Base-by-base conservation (phyloP, 2,329 filamentous ascomycete species). In the Ilyonectria mors-panacis region DNA sequence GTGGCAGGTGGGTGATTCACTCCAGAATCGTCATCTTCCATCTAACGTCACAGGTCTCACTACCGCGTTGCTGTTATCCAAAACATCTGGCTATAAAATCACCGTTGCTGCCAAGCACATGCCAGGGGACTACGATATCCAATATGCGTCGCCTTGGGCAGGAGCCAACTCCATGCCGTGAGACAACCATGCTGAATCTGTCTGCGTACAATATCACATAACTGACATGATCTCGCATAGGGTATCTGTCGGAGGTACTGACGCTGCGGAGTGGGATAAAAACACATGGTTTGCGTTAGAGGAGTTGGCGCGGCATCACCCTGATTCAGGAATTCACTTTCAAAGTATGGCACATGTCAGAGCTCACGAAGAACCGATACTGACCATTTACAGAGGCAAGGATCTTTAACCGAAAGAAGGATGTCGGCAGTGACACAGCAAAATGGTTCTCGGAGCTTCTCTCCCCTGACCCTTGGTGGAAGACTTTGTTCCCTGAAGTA, bases 401-500 rank as follows among this genome's bases (percentile, higher is more conserved):
- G n/a, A 50, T 67, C 21, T 42, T 26, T 23, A 66, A 66, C 23
- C 56, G 65, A 48, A 60, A 64, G 44, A 67, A 67, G 56, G 65
- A 67, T 30, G 37, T 56, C 15, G 65, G 60, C 21, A 56, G 47
- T 15, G 61, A 51, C 8, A 64, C 65, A 6, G 65, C 65, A 23
- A 59, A 58, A 21, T 67, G 65, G 65, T 67, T 64, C 39, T 45
- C 65, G 8, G 65, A 60, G 33, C 65, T 67, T 28, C 33, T 67
- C 33, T 64, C 60, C 2, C 44, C 54, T 10, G 45, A 67, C 33
- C 65, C 65, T 28, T 67, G 65, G 65, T 67, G 60, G 60, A 60
- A 55, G 44, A 57, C 56, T 21, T 28, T 67, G 17, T 59, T 63
- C 19, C 59, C 65, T 15, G 48, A 66, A 6, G 64, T 66, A 19